phyloP scores from a whole-genome alignment of 106 monocot genomes.

The Xerophyta viscosa region DNA sequence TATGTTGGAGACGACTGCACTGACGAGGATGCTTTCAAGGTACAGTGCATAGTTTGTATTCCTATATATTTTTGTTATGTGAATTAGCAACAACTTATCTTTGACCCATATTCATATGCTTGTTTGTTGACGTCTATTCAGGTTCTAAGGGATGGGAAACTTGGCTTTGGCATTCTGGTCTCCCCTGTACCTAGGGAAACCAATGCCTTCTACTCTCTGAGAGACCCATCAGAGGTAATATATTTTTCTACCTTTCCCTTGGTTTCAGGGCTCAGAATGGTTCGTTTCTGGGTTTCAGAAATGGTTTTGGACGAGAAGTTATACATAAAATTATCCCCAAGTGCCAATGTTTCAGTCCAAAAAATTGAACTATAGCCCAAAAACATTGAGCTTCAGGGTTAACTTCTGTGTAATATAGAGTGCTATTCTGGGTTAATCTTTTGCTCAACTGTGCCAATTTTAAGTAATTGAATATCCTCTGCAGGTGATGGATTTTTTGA shows the following conservation, averaged over 20 bases:
- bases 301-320: too few species aligned
- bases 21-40: conserved; percentile 32
- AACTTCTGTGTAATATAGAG: too few species aligned
- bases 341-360: too few species aligned
- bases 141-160: conserved; percentile 7
- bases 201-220: conserved; percentile 18
- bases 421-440: neutral
- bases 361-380: too few species aligned
- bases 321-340: too few species aligned
- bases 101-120: neutral
- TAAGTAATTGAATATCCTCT: neutral
- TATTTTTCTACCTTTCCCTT: too few species aligned
- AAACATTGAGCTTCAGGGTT: too few species aligned
- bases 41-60: too few species aligned
- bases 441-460: too few species aligned
- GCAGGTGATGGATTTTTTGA: conserved; percentile 14
- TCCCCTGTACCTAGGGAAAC: conserved; percentile 18
- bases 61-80: too few species aligned
- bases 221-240: conserved; percentile 13
- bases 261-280: too few species aligned
- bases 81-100: neutral
- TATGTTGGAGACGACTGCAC: conserved; percentile 28
- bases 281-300: too few species aligned
- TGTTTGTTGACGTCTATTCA: neutral
- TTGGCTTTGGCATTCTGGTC: conserved; percentile 14